These are phyloP conservation scores for Obelidium mucronatum DNA, from an alignment of 192 early-diverging fungal species.

Conservation along the genomic window DNA sequence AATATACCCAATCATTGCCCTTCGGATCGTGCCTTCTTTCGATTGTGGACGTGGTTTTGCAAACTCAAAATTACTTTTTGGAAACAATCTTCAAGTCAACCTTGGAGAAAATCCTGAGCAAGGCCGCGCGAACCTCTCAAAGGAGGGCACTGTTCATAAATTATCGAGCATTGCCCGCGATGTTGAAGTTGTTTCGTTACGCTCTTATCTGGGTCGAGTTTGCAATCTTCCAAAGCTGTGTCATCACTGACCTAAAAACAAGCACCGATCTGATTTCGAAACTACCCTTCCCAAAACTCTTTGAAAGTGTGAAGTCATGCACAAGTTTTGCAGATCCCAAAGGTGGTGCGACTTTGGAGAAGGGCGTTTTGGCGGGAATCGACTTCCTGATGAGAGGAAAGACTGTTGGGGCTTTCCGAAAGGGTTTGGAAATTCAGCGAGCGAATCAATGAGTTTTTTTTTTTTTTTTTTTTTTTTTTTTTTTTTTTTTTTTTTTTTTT, in stretches of 20 bases:
- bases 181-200: background rate
- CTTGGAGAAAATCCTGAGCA: too few relatives aligned
- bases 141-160: background rate
- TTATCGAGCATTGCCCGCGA: background rate
- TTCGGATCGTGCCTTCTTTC: constrained; percentile 3
- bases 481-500: too few relatives aligned
- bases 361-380: constrained; percentile 5
- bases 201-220: background rate
- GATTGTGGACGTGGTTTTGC: background rate
- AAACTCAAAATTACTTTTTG: background rate
- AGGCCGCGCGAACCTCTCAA: constrained; percentile 4
- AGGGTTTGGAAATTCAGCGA: too few relatives aligned
- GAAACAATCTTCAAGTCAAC: background rate
- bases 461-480: too few relatives aligned
- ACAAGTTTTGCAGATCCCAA: background rate
- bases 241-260: too few relatives aligned
- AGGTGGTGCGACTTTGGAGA: constrained; percentile 2
- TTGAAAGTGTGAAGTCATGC: constrained; percentile 3
- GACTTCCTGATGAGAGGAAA: too few relatives aligned
- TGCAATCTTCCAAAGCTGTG: background rate
- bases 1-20: background rate
- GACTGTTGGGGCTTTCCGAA: too few relatives aligned
- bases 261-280: background rate
- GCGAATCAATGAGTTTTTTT: too few relatives aligned
- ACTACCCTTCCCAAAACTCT: constrained; percentile 11